Base-by-base conservation (phyloP, 805 yeast genomes). In the Saccharomycopsis sp. region DNA sequence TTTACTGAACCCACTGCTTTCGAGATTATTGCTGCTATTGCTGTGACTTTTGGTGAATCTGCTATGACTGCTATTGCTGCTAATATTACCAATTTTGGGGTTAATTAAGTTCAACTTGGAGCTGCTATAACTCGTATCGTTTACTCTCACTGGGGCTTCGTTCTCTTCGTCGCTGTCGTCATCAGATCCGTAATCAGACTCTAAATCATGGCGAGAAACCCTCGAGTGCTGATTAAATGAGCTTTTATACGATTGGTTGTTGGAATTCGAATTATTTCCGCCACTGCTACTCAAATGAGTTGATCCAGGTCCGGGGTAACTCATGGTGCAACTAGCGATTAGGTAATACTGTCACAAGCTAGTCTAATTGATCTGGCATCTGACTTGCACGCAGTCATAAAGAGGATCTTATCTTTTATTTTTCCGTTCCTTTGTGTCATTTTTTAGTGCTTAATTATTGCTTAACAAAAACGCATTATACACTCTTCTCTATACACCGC, bases 171-270 rank as follows among this genome's bases (percentile, higher is more conserved):
- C 49, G 22, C 22, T 19, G 12, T 44, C 49, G 49, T 44, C 49
- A 19, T 44, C 49, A 12, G 49, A 44, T 44, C 49, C 49, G 12
- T 44, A 44, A 44, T 44, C 49, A n/a, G 49, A 44, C 22, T 44
- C 20, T 44, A 44, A 12, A 17, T 19, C 20, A 17, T 44, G 49
- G 12, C 49, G 12, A 7, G 49, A 7, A 17, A 44, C 22, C 12
- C 49, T 44, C 8, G 49, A 44, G 20, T 19, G 19, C 49, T 3
- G 3, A 17, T n/a, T 44, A 12, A 44, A 44, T 17, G 49, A 44
- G 49, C 49, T 44, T 44, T 19, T 44, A 44, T 44, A 44, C 12
- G 19, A 7, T 44, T 44, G 19, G 8, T 44, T 12, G 5, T 44
- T n/a, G 22, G 41, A 35, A n/a, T n/a, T n/a, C n/a, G n/a, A n/a